Evolutionary conservation across 2,329 filamentous ascomycete species (phyloP), one percentile per base, ranked within the genome.

Genomic region (Aspergillus luchuensis): DNA sequence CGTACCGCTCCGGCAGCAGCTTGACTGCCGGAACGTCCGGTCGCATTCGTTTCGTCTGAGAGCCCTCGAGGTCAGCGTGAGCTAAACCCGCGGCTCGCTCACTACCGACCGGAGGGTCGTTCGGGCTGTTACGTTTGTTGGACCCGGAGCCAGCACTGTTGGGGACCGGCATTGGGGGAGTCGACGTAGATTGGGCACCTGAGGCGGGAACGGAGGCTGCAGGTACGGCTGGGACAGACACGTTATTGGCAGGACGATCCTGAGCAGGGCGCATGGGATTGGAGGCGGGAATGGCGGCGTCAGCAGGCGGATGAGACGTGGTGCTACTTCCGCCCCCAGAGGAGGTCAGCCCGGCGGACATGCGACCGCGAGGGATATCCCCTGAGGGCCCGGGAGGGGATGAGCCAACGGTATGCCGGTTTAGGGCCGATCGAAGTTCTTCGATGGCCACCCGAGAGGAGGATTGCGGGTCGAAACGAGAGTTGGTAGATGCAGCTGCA

Each of bases 1-100:
- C 92, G 75, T 99, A 99, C 69, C 84, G 83, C 61, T 84, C 77
- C 1, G 95, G 80, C 61, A 82, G 83, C 59, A 83, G 67, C 70
- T 87, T 88, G 57, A 81, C 69, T 2, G 75, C 76, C 3, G 80
- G 78, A 13, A 79, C 76, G 15, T 76, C 74, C 3, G 79, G 73
- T 49, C 81, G 78, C 30, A 77, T 68, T 41, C 82, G 79, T 69
- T 85, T 85, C 2, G 80, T 68, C 41, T 74, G 69, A 17, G 74
- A 74, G 17, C 71, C 71, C 53, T 74, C 72, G 4, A 65, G 64
- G 28, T 74, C 70, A 33, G 63, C 58, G 43, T 63, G 63, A 43
- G 53, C 65, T 8, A 63, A 59, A 23, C 60, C 62, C 17, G 61
- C 65, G 45, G 57, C 59, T 59, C 71, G 69, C 25, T 63, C 63